Conservation (phyloP, 345 rosid species). For the Turritis glabra region DNA sequence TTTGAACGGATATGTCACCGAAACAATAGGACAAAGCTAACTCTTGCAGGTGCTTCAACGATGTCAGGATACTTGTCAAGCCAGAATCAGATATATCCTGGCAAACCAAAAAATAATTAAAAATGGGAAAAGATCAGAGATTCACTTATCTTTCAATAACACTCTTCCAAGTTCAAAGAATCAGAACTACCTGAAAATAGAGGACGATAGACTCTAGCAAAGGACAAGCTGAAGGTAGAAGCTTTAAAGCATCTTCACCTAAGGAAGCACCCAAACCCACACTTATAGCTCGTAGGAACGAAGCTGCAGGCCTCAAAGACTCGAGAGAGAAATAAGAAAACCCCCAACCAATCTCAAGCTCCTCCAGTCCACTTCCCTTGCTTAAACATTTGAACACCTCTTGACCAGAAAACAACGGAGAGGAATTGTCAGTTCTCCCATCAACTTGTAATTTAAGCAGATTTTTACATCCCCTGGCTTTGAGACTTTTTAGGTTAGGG, state of each 20-base stretch:
- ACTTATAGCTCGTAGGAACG: conserved; percentile 47
- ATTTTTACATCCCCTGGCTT: conserved; percentile 68
- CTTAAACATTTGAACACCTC: conserved; percentile 47
- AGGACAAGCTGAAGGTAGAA: conserved; percentile 60
- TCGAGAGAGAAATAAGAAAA: conserved; percentile 52
- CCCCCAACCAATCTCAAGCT: conserved; percentile 78
- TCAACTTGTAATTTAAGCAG: conserved; percentile 44
- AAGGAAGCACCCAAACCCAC: conserved; percentile 79
- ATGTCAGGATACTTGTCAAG: conserved; percentile 45
- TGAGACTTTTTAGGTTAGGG: conserved; percentile 59
- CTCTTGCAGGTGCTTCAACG: conserved; percentile 50
- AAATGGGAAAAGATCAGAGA: neutral
- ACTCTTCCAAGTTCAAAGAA: neutral
- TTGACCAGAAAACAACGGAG: conserved; percentile 30
- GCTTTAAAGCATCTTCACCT: conserved; percentile 54
- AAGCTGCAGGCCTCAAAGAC: conserved; percentile 60
- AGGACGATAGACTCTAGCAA: conserved; percentile 60
- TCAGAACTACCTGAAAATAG: conserved; percentile 67
- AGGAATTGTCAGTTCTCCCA: conserved; percentile 19
- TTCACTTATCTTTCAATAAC: neutral
- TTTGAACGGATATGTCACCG: conserved; percentile 68
- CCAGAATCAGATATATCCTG: conserved; percentile 67
- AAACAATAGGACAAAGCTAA: conserved; percentile 69
- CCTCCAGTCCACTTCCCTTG: conserved; percentile 53
- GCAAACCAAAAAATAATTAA: conserved; percentile 5